Percentiles rank a stretch among this genome's conserved stretches.
These are phyloP conservation scores for Eucommia ulmoides DNA, from an alignment of 257 asterid species.

Conservation along the genomic window DNA sequence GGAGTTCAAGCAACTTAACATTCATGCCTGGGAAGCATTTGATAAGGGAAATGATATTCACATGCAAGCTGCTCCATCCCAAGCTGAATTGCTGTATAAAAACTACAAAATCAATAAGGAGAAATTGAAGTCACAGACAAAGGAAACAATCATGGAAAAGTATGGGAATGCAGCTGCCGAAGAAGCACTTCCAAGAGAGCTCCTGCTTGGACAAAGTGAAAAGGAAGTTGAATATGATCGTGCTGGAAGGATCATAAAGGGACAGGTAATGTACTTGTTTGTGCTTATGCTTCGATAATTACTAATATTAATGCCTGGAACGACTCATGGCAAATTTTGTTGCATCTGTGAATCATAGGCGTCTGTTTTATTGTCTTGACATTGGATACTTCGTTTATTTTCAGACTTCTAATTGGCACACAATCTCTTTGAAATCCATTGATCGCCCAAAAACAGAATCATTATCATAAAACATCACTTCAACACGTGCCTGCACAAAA, in stretches of 20 bases:
- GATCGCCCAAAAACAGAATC: no score
- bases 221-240: conserved; percentile 84
- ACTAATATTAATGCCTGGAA: no score
- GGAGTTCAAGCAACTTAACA: conserved; percentile 92
- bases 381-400: no score
- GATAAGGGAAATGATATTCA: conserved; percentile 96
- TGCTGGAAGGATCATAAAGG: conserved; percentile 89
- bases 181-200: conserved; percentile 74
- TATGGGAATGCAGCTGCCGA: conserved; percentile 95
- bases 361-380: no score
- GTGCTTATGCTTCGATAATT: no score
- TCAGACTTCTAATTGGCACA: no score
- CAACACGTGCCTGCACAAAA: no score
- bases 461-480: no score
- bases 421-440: no score
- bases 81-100: conserved; percentile 83
- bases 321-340: no score
- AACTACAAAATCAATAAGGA: conserved; percentile 73
- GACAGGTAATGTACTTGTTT: conserved; percentile 51
- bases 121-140: conserved; percentile 65
- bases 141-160: conserved; percentile 76
- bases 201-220: conserved; percentile 87
- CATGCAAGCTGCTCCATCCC: conserved; percentile 99
- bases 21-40: conserved; percentile 98
- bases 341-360: no score